Base-by-base conservation (phyloP, 2,329 filamentous ascomycete species). In the Huntiella savannae region DNA sequence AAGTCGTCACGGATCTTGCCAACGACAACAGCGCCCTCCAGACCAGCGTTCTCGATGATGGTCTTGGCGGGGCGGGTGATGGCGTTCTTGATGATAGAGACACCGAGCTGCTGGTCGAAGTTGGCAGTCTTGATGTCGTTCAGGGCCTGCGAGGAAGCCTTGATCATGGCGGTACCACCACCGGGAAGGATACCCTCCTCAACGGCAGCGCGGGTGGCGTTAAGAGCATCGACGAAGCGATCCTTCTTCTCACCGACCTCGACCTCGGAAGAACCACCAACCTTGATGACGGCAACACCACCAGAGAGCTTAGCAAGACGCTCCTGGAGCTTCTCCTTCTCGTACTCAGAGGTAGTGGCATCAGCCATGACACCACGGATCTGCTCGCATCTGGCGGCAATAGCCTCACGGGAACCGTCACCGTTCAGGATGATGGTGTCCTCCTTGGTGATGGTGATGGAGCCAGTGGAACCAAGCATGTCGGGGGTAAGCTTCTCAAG, bases 181-280 rank as follows among this genome's bases (percentile, higher is more conserved):
- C 91, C 91, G 55, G 91, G 91, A 54, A 98, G 81, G 65, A 98
- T 98, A 67, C 91, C 91, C 70, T 96, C 87, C 76, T 98, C 91
- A 54, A 98, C 91, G 58, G 91, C 91, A 56, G 91, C 91, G 58
- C 91, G 88, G 54, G 91, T 98, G 55, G 91, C 91, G 67, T 98
- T 98, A 52, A 98, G 73, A 50, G 91, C 91, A 67, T 98, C 91
- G 52, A 98, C 91, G 58, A 96, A 94, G 63, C 91, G 85, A 66
- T 98, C 91, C 79, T 98, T 98, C 85, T 98, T 98, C 78, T 98
- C 91, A 55, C 87, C 82, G 49, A 98, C 91, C 74, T 98, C 91
- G 54, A 98, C 88, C 69, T 98, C 91, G 53, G 88, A 96, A 53
- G 87, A 76, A 63, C 91, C 91, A 58, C 91, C 91, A 53, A 98